Evolutionary conservation across 345 rosid species (phyloP), one percentile per base, ranked within the genome.

Genomic region (Eucalyptus sp.): DNA sequence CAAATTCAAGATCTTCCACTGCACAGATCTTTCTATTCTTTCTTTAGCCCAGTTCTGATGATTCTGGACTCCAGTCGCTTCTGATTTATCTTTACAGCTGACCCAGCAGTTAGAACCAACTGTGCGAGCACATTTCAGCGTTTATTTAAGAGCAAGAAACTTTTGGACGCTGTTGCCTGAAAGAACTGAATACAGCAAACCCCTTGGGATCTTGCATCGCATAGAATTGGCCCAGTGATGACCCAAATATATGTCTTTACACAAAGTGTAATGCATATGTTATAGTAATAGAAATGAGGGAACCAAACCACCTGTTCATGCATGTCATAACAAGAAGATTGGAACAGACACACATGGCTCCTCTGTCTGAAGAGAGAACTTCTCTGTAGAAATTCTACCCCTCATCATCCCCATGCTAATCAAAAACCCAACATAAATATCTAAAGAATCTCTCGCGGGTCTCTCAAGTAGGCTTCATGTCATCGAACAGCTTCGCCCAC

Each of bases 401-500:
- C 41, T 50, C 25, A 10, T 50, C 41, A 50, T 50, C 50, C 56
- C 44, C 52, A 18, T 37, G 81, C 8, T 27, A 71, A 68, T 31
- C 85, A 87, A 60, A 56, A 79, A 8, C 50, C 60, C 31, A 18
- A 50, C 27, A 43, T 27, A 81, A 41, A 56, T 81, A 79, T 33
- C 33, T 29, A 7, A 10, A 11, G 43, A 37, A 37, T 37, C 83
- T 37, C 27, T 18, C 27, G 43, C 46, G 10, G 27, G 8, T 10
- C 66, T 51, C 58, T 95, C 92, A 96, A 90, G 97, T 96, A n/a
- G 99, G 99, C 87, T 95, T 95, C 94, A 96, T 90, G 90, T 95
- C 96, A 50, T 92, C 95, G 90, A 97, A 97, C 83, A 96, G 89
- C 64, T 94, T 64, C 88, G 94, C 90, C 99, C 97, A 96, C 8